Percentiles rank a stretch among this genome's conserved stretches.
Evolutionary conservation across 768 basidiomycete species (phyloP).

Genomic region (Tulasnella sp.): DNA sequence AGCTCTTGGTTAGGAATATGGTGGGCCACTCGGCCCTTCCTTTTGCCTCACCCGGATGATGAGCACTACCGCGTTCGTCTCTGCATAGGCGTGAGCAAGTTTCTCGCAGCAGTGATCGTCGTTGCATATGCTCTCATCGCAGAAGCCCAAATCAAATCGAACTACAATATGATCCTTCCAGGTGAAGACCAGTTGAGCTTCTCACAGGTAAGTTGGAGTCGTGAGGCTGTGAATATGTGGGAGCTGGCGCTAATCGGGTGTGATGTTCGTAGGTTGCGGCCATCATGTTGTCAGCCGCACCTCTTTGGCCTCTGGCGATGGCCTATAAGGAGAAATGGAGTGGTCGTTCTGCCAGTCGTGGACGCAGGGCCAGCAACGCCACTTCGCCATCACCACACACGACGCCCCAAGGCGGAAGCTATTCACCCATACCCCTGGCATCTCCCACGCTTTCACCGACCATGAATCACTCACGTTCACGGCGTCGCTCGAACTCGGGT

Average conservation of each 20-base stretch:
- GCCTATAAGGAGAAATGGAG: not conserved
- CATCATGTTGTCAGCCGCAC: not conserved
- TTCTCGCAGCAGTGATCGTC: not conserved
- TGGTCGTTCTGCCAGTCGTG: too few species aligned
- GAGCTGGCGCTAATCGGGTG: not conserved
- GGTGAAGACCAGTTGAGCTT: slow-evolving; percentile 7
- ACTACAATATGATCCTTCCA: not conserved
- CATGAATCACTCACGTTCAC: too few species aligned
- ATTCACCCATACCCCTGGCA: too few species aligned
- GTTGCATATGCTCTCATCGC: not conserved
- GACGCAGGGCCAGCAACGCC: too few species aligned
- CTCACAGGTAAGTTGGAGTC: not conserved
- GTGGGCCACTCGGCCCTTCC: not conserved
- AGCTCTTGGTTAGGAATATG: not conserved
- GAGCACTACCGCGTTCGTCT: not conserved
- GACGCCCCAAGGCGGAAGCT: too few species aligned
- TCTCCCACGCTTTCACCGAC: too few species aligned
- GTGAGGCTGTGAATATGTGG: too few species aligned
- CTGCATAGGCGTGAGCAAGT: not conserved
- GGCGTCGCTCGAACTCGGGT: too few species aligned
- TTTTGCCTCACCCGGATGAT: not conserved
- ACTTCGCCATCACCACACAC: too few species aligned
- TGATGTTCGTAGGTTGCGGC: not conserved
- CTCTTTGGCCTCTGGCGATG: not conserved
- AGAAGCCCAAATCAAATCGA: slow-evolving; percentile 2